phyloP scores from a whole-genome alignment of 1,139 yeast species.

The Diutina catenulata region DNA sequence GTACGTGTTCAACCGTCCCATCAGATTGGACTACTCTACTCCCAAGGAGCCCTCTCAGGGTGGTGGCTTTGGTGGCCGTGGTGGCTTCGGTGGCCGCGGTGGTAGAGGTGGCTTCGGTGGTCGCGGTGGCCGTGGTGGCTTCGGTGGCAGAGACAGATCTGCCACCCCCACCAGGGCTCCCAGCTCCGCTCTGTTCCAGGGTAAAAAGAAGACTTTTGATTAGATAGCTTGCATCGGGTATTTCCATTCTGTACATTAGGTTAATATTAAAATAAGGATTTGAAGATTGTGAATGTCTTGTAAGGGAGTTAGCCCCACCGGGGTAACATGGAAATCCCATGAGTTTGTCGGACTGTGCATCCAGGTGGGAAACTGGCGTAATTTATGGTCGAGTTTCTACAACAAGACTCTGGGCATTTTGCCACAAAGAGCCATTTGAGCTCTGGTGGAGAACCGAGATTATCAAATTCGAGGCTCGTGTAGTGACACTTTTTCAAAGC shows the following conservation, averaged over 20 bases:
- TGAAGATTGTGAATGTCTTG: neutral
- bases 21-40: slow-evolving; percentile 88
- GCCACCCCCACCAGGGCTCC: slow-evolving; percentile 38
- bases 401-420: neutral
- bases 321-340: neutral
- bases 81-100: slow-evolving; percentile 29
- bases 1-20: slow-evolving; percentile 82
- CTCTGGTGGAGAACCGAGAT: neutral
- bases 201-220: slow-evolving; percentile 71
- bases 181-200: slow-evolving; percentile 39
- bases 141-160: slow-evolving; percentile 30
- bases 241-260: slow-evolving; percentile 9
- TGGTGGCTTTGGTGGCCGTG: slow-evolving; percentile 16
- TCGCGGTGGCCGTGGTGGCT: slow-evolving; percentile 21
- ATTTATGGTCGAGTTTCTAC: neutral
- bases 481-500: neutral
- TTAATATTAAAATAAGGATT: neutral
- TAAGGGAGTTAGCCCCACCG: too few species aligned
- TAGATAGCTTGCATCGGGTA: slow-evolving; percentile 19
- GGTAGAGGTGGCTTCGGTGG: slow-evolving; percentile 17
- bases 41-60: slow-evolving; percentile 54
- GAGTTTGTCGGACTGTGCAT: neutral
- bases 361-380: neutral
- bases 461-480: neutral
- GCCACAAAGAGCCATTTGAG: neutral